A percentile compares a stretch with the other conserved stretches of the same genome.
Evolutionary conservation across 768 basidiomycete species (phyloP).

Genomic region (Gelatoporia subvermispora): DNA sequence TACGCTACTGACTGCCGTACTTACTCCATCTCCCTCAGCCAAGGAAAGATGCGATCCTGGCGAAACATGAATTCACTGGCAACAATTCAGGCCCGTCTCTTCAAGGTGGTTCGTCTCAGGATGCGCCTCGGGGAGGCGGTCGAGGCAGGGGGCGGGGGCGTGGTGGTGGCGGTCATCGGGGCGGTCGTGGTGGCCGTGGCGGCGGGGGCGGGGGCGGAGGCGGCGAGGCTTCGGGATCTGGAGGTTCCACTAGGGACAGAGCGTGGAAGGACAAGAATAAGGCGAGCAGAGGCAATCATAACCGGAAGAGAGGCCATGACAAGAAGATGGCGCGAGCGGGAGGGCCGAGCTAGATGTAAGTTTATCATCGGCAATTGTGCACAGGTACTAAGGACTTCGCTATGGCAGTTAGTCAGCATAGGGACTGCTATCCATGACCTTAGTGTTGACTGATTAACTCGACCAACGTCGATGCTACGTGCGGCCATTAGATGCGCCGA

Average conservation of each 20-base stretch:
- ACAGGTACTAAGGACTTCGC: no score
- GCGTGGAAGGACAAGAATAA: constrained; percentile 77
- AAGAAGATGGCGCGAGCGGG: constrained; percentile 79
- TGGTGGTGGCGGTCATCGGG: constrained; percentile 30
- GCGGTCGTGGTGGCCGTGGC: constrained; percentile 31
- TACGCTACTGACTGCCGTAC: neutral
- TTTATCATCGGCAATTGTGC: neutral
- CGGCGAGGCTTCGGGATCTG: constrained; percentile 18
- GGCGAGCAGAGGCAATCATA: constrained; percentile 65
- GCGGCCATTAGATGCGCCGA: no score
- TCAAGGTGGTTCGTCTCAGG: constrained; percentile 3
- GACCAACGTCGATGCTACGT: no score
- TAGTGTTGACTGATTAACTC: no score
- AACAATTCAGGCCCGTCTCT: constrained; percentile 35
- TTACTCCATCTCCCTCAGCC: constrained; percentile 38
- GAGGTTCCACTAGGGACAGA: constrained; percentile 45
- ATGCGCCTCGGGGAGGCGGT: constrained; percentile 10
- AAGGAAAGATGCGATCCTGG: constrained; percentile 66
- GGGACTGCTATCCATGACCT: no score
- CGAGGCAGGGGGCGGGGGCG: constrained; percentile 29
- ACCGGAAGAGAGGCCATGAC: constrained; percentile 81
- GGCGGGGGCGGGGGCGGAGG: constrained; percentile 34
- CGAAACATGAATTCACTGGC: constrained; percentile 74
- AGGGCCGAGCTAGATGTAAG: constrained; percentile 19
- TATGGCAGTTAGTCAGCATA: no score